phyloP scores from a whole-genome alignment of 2,329 filamentous ascomycete genomes.

The Phoma sp. region DNA sequence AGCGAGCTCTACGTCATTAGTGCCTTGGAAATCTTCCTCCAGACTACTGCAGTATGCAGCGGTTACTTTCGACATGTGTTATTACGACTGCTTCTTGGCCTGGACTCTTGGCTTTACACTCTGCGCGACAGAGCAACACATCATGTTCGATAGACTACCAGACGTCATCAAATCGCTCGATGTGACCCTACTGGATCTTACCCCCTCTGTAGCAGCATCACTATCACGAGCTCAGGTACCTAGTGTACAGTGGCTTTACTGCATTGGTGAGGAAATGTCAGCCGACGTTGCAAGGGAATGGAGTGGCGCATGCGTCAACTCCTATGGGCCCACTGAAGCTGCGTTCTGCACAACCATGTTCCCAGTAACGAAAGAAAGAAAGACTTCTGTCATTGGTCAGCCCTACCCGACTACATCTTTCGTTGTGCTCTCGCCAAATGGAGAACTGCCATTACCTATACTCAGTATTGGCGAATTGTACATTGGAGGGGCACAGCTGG shows the following conservation, averaged over 20 bases:
- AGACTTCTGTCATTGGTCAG: slow-evolving; percentile 50
- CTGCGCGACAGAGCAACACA: slow-evolving; percentile 48
- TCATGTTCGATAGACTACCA: slow-evolving; percentile 49
- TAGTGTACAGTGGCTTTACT: slow-evolving; percentile 51
- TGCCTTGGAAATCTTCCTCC: slow-evolving; percentile 50
- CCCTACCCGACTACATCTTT: slow-evolving; percentile 52
- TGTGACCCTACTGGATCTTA: slow-evolving; percentile 51
- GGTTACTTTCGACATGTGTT: slow-evolving; percentile 55
- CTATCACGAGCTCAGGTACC: slow-evolving; percentile 43
- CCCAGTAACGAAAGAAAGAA: slow-evolving; percentile 34
- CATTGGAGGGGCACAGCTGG: slow-evolving; percentile 55
- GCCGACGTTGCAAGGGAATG: slow-evolving; percentile 48
- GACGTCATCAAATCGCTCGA: slow-evolving; percentile 44
- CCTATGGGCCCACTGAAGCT: slow-evolving; percentile 53
- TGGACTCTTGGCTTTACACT: slow-evolving; percentile 54
- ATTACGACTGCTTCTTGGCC: slow-evolving; percentile 55
- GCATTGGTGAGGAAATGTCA: slow-evolving; percentile 54
- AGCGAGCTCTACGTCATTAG: slow-evolving; percentile 43
- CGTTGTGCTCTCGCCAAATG: slow-evolving; percentile 41
- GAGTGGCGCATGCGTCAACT: slow-evolving; percentile 51
- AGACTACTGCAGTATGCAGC: slow-evolving; percentile 53
- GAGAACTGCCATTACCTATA: slow-evolving; percentile 43
- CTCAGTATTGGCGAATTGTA: slow-evolving; percentile 54
- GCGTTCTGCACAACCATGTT: slow-evolving; percentile 55
- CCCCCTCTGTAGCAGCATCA: slow-evolving; percentile 51